Percentiles rank a stretch among this genome's conserved stretches.
Evolutionary conservation across 176 grass and related monocot genomes (phyloP).

Genomic region (Oryza meyeriana): DNA sequence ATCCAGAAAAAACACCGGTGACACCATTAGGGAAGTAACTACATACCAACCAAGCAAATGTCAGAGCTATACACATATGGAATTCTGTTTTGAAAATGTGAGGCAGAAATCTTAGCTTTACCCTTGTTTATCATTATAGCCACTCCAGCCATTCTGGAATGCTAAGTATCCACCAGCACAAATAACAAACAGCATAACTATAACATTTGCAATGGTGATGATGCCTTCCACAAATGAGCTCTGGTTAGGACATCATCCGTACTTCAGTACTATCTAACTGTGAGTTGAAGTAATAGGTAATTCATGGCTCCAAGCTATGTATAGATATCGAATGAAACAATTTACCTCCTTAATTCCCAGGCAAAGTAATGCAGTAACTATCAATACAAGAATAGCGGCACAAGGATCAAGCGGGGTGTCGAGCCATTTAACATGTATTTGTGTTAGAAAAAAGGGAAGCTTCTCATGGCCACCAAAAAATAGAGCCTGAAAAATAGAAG

Average conservation of each 20-base stretch:
- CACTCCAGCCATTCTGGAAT: slow-evolving; percentile 73
- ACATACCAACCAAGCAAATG: slow-evolving; percentile 26
- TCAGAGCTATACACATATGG: background rate
- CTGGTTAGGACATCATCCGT: slow-evolving; percentile 36
- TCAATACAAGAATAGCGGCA: slow-evolving; percentile 85
- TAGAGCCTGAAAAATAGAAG: slow-evolving; percentile 48
- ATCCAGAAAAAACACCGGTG: slow-evolving; percentile 67
- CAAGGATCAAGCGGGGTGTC: slow-evolving; percentile 73
- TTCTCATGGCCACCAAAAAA: slow-evolving; percentile 91
- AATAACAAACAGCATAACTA: slow-evolving; percentile 79
- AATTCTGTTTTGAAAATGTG: background rate
- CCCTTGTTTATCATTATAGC: slow-evolving; percentile 65
- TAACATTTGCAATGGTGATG: slow-evolving; percentile 72
- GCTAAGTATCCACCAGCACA: slow-evolving; percentile 85
- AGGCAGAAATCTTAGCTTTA: slow-evolving; percentile 39
- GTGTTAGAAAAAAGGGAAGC: slow-evolving; percentile 65
- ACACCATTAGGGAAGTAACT: slow-evolving; percentile 85
- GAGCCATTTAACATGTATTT: slow-evolving; percentile 63
- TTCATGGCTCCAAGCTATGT: background rate
- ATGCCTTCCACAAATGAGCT: slow-evolving; percentile 81
- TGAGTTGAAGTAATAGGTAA: background rate
- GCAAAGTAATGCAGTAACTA: slow-evolving; percentile 78
- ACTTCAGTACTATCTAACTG: background rate
- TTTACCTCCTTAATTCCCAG: slow-evolving; percentile 90
- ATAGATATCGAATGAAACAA: background rate